These are phyloP conservation scores for Helminthosporium solani DNA, from an alignment of 2,329 filamentous ascomycete genomes.

Conservation along the genomic window DNA sequence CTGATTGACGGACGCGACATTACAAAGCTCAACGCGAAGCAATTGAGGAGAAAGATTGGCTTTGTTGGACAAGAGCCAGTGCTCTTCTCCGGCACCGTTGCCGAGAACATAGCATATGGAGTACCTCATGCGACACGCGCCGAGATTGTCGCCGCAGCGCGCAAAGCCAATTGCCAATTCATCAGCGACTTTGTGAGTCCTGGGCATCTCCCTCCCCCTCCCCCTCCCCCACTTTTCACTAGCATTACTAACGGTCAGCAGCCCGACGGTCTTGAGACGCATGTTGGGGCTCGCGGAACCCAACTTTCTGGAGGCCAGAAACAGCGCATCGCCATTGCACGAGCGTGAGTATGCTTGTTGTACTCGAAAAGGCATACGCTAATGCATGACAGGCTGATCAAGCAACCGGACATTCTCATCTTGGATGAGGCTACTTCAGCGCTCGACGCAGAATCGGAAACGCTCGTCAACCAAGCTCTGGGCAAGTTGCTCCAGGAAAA, in stretches of 20 bases:
- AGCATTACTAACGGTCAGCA: conserved; percentile 31
- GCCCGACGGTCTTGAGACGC: conserved; percentile 92
- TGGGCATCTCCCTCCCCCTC: no score
- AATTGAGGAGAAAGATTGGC: conserved; percentile 85
- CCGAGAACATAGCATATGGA: conserved; percentile 90
- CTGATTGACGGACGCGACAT: conserved; percentile 84
- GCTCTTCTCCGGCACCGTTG: conserved; percentile 80
- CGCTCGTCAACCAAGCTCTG: conserved; percentile 89
- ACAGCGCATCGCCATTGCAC: conserved; percentile 94
- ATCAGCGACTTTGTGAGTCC: conserved; percentile 80
- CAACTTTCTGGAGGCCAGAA: conserved; percentile 96
- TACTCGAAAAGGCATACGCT: neutral
- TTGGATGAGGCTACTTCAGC: conserved; percentile 94
- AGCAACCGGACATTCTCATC: conserved; percentile 94
- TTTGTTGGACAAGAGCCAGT: conserved; percentile 96
- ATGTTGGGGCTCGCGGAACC: conserved; percentile 86
- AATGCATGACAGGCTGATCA: conserved; percentile 60
- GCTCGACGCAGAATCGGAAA: conserved; percentile 94
- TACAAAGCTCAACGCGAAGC: conserved; percentile 85
- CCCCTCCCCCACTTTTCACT: no score
- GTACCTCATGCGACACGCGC: conserved; percentile 72
- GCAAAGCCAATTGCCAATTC: conserved; percentile 93
- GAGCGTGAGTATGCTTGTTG: conserved; percentile 53
- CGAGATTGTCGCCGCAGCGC: conserved; percentile 83
- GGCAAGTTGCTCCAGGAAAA: conserved; percentile 76